Percentiles rank a stretch among this genome's conserved stretches.
These are phyloP conservation scores for Fusarium buxicola DNA, from an alignment of 2,329 filamentous ascomycete genomes.

Conservation along the genomic window DNA sequence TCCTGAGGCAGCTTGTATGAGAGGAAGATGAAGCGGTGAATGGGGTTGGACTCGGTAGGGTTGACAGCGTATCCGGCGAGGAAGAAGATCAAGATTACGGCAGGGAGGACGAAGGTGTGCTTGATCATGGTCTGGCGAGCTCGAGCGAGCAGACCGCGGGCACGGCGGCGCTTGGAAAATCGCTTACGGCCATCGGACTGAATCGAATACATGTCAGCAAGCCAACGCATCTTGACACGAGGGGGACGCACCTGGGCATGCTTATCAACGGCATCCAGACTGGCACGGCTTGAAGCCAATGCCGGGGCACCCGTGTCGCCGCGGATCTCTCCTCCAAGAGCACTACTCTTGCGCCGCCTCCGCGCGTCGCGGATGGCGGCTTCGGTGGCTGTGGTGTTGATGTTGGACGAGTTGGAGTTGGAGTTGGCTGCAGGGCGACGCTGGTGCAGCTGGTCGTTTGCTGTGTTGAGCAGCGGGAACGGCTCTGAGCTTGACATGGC, in stretches of 20 bases:
- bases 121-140: conserved; percentile 68
- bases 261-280: conserved; percentile 50
- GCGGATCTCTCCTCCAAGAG: conserved; percentile 63
- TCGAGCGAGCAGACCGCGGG: conserved; percentile 59
- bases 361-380: conserved; percentile 54
- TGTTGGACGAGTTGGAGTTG: conserved; percentile 29
- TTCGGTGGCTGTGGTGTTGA: conserved; percentile 36
- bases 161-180: conserved; percentile 66
- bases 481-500: conserved; percentile 63
- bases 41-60: conserved; percentile 80
- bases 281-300: conserved; percentile 64
- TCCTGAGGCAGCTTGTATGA: conserved; percentile 78
- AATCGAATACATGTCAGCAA: conserved; percentile 21
- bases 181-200: conserved; percentile 53
- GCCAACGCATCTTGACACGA: neutral
- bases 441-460: conserved; percentile 61
- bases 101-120: conserved; percentile 73
- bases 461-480: conserved; percentile 65
- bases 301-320: conserved; percentile 68
- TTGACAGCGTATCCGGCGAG: conserved; percentile 78
- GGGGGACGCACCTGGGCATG: conserved; percentile 31
- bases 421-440: conserved; percentile 48
- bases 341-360: conserved; percentile 67
- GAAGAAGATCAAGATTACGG: conserved; percentile 73
- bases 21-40: conserved; percentile 87